Conservation (phyloP, 495 filamentous ascomycete species). For the Penicillium longicatenatum region DNA sequence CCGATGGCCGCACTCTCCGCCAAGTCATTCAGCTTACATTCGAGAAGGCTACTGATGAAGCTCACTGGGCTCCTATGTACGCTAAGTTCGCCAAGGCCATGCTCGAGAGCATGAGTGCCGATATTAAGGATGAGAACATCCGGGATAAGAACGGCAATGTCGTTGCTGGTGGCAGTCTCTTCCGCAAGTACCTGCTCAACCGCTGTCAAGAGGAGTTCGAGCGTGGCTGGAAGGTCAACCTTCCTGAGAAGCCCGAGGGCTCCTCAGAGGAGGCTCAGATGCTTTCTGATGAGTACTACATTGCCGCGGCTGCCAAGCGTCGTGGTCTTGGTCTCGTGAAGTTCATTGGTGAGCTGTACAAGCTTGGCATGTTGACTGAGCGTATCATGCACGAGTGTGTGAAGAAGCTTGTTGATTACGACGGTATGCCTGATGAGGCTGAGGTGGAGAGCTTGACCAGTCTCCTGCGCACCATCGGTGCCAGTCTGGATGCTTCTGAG, state of each 20-base stretch:
- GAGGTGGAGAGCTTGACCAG: constrained; percentile 94
- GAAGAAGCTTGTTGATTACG: constrained; percentile 92
- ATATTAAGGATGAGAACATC: constrained; percentile 94
- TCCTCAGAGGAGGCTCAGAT: constrained; percentile 71
- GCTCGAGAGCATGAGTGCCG: constrained; percentile 91
- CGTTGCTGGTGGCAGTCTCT: constrained; percentile 88
- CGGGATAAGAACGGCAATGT: constrained; percentile 81
- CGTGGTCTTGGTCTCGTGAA: constrained; percentile 96
- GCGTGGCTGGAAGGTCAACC: constrained; percentile 92
- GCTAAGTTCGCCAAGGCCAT: constrained; percentile 98
- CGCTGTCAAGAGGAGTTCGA: constrained; percentile 99
- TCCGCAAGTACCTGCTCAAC: constrained; percentile 98
- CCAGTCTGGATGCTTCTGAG: constrained; percentile 77
- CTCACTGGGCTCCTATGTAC: constrained; percentile 99
- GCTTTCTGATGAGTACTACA: constrained; percentile 96
- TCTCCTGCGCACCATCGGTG: constrained; percentile 87
- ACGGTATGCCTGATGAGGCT: constrained; percentile 89
- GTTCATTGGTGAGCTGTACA: constrained; percentile 99
- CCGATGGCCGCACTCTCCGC: constrained; percentile 89
- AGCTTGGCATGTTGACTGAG: constrained; percentile 96
- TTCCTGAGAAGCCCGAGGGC: constrained; percentile 80
- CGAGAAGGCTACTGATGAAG: constrained; percentile 98
- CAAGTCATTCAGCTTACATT: constrained; percentile 99
- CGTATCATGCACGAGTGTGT: constrained; percentile 99
- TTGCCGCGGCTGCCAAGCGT: constrained; percentile 92